These are phyloP conservation scores for Didymella glomerata DNA, from an alignment of 2,329 filamentous ascomycete genomes.

Conservation along the genomic window DNA sequence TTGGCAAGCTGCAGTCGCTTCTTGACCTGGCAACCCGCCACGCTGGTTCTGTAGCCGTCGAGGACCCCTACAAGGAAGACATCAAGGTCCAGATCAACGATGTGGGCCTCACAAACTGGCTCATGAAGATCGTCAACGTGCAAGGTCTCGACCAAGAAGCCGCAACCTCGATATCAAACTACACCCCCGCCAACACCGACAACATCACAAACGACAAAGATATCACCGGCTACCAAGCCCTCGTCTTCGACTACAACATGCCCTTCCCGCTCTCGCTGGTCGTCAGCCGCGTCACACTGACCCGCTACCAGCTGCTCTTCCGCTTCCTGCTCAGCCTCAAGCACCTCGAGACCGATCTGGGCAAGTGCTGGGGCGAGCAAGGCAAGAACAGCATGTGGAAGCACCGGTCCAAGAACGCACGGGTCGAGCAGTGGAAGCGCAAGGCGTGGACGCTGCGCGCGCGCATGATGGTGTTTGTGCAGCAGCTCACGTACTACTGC, in stretches of 20 bases:
- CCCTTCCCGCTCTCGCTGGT: constrained; percentile 96
- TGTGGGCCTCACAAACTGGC: constrained; percentile 86
- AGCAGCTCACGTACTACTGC: constrained; percentile 96
- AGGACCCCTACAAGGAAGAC: constrained; percentile 98
- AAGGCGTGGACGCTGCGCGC: constrained; percentile 90
- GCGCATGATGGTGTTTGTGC: constrained; percentile 95
- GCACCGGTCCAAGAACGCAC: constrained; percentile 75
- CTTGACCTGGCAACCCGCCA: constrained; percentile 97
- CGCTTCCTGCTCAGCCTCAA: constrained; percentile 90
- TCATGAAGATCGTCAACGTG: constrained; percentile 96
- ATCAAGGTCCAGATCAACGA: constrained; percentile 98
- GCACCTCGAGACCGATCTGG: constrained; percentile 86
- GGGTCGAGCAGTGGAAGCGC: constrained; percentile 90
- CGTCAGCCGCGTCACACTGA: constrained; percentile 95
- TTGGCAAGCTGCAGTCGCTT: constrained; percentile 90
- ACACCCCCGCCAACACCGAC: constrained; percentile 70
- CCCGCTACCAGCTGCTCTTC: constrained; percentile 94
- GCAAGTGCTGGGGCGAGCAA: constrained; percentile 89
- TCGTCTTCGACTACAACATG: constrained; percentile 93
- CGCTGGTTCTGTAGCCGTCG: constrained; percentile 88
- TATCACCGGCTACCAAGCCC: constrained; percentile 87
- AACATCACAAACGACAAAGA: constrained; percentile 78
- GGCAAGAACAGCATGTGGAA: constrained; percentile 83
- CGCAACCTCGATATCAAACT: constrained; percentile 69
- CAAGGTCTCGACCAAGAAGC: constrained; percentile 90